These are phyloP conservation scores for Talaromyces thailandensis DNA, from an alignment of 495 filamentous ascomycete genomes.

Conservation along the genomic window DNA sequence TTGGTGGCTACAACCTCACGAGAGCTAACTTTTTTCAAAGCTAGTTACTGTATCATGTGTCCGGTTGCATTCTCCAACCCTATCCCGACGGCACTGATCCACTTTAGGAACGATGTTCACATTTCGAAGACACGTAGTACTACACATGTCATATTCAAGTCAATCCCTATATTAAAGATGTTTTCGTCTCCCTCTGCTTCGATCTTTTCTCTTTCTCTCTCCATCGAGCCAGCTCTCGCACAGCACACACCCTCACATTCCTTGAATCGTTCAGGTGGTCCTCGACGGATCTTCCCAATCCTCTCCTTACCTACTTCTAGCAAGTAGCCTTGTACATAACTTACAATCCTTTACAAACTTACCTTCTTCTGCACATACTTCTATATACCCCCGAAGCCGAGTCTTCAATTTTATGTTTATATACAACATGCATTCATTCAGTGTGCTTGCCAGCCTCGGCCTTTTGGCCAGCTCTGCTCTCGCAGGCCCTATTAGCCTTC, in stretches of 20 bases:
- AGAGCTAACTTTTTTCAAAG: neutral
- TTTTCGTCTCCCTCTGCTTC: neutral
- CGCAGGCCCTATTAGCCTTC: slow-evolving; percentile 18
- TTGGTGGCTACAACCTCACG: neutral
- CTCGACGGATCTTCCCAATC: slow-evolving; percentile 3
- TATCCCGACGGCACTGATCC: neutral
- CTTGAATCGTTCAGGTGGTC: neutral
- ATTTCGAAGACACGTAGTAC: neutral
- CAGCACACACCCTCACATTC: neutral
- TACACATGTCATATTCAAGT: neutral
- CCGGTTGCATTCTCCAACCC: slow-evolving; percentile 1
- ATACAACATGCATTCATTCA: slow-evolving; percentile 17
- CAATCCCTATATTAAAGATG: neutral
- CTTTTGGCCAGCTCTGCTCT: slow-evolving; percentile 18
- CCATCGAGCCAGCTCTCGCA: slow-evolving; percentile 4
- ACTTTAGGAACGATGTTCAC: neutral
- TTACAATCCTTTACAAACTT: neutral
- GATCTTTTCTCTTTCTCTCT: neutral
- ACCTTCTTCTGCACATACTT: neutral
- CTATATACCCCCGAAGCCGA: neutral
- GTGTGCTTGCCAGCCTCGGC: slow-evolving; percentile 17
- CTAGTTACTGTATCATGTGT: slow-evolving; percentile 3
- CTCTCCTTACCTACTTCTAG: slow-evolving; percentile 2
- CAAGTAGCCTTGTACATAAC: neutral
- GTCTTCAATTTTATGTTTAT: neutral